Evolutionary conservation across 192 early-diverging fungal species (phyloP).

Genomic region (Coemansia sp.): DNA sequence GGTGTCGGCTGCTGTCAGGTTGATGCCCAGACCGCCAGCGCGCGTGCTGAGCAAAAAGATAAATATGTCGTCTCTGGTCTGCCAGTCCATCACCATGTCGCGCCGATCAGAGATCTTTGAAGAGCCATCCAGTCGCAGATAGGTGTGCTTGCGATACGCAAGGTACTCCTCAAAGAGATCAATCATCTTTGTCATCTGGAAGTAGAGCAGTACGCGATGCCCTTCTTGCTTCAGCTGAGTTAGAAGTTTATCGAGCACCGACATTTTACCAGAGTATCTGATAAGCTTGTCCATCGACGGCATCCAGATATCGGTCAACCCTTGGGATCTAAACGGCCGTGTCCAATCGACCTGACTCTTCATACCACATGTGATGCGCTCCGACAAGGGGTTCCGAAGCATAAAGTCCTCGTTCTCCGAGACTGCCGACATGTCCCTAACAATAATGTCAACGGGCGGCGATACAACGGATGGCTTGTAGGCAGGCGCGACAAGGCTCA

Average conservation of each 20-base stretch:
- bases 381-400: conserved; percentile 29
- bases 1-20: conserved; percentile 88
- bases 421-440: conserved; percentile 64
- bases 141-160: conserved; percentile 81
- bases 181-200: conserved; percentile 91
- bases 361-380: conserved; percentile 33
- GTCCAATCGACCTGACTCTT: conserved; percentile 39
- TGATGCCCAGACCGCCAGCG: conserved; percentile 88
- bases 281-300: conserved; percentile 77
- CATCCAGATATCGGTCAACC: conserved; percentile 68
- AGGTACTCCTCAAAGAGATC: conserved; percentile 89
- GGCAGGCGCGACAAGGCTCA: conserved; percentile 49
- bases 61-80: conserved; percentile 83
- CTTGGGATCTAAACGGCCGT: conserved; percentile 51
- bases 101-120: conserved; percentile 85
- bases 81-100: conserved; percentile 93
- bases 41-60: conserved; percentile 83
- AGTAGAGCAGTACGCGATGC: conserved; percentile 81
- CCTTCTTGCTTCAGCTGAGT: conserved; percentile 73
- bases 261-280: conserved; percentile 79
- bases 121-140: conserved; percentile 87
- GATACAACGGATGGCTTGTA: conserved; percentile 62
- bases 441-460: conserved; percentile 64
- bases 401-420: conserved; percentile 56
- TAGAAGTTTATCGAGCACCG: conserved; percentile 70